Evolutionary conservation across 2,329 filamentous ascomycete species (phyloP).

Genomic region (Colletotrichum godetiae): DNA sequence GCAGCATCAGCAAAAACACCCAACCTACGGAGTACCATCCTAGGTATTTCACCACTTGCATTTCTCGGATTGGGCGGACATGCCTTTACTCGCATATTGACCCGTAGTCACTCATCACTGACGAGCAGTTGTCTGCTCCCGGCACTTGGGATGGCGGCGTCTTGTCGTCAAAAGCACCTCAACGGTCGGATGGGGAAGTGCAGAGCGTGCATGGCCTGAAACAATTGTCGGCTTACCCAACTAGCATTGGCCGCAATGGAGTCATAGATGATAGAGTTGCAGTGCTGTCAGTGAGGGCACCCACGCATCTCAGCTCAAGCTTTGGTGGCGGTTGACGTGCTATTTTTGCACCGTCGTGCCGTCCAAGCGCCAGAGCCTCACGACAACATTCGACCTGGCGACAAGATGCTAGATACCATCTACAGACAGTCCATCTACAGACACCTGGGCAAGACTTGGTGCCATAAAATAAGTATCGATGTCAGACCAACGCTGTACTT

Average conservation of each 20-base stretch:
- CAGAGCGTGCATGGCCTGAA: slow-evolving; percentile 29
- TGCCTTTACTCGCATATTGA: slow-evolving; percentile 5
- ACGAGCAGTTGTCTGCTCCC: background rate
- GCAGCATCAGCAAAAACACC: background rate
- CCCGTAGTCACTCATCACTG: background rate
- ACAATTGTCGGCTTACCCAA: slow-evolving; percentile 5
- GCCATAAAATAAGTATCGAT: background rate
- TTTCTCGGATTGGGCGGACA: slow-evolving; percentile 1
- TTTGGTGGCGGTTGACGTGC: background rate
- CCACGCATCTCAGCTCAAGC: background rate
- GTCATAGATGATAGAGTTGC: background rate
- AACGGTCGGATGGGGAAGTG: slow-evolving; percentile 24
- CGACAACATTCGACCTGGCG: background rate
- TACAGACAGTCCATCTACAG: background rate
- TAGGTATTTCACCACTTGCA: slow-evolving; percentile 15
- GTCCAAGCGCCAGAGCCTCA: background rate
- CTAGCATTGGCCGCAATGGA: slow-evolving; percentile 3
- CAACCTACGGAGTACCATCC: too few relatives aligned
- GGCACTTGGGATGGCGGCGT: slow-evolving; percentile 19
- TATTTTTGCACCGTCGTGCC: background rate
- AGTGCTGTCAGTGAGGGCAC: background rate
- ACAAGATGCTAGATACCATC: background rate
- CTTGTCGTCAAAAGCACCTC: slow-evolving; percentile 17
- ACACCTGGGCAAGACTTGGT: background rate
- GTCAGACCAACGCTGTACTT: background rate